Conservation (phyloP, 176 grass and related monocot species). For the Ensete ventricosum region DNA sequence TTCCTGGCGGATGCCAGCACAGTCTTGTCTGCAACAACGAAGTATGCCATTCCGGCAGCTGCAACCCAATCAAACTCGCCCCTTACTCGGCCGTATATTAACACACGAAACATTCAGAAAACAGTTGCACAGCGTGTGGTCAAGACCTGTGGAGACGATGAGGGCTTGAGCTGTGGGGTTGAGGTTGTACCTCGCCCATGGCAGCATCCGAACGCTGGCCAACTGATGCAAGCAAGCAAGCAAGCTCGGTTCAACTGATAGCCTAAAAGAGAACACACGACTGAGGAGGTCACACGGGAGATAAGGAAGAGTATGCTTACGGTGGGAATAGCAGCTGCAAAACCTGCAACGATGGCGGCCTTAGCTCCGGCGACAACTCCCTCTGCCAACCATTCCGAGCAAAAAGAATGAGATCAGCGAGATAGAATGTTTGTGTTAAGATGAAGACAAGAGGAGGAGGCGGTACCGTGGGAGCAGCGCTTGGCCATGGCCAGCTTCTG, state of each 20-base stretch:
- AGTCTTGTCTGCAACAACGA: slow-evolving; percentile 9
- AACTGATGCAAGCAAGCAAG: slow-evolving; percentile 18
- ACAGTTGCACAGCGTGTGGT: too few relatives aligned
- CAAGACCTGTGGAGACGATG: slow-evolving; percentile 47
- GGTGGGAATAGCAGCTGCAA: slow-evolving; percentile 51
- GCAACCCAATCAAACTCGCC: not conserved
- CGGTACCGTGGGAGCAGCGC: slow-evolving; percentile 45
- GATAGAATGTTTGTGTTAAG: not conserved
- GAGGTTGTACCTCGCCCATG: slow-evolving; percentile 57
- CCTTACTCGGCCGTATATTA: too few relatives aligned
- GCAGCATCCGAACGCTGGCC: slow-evolving; percentile 65
- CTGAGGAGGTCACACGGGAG: not conserved
- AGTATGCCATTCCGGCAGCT: slow-evolving; percentile 7
- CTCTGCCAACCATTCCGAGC: slow-evolving; percentile 29
- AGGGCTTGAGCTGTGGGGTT: slow-evolving; percentile 61
- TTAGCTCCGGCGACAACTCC: slow-evolving; percentile 46
- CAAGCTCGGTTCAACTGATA: not conserved
- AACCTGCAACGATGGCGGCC: slow-evolving; percentile 42
- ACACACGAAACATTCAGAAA: too few relatives aligned
- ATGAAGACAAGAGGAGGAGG: too few relatives aligned
- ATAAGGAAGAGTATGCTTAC: slow-evolving; percentile 11
- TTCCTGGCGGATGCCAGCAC: slow-evolving; percentile 7
- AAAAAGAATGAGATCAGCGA: not conserved
- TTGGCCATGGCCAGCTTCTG: slow-evolving; percentile 61
- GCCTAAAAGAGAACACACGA: not conserved